Conservation (phyloP, 805 yeast species). For the Ogataea zsoltii region DNA sequence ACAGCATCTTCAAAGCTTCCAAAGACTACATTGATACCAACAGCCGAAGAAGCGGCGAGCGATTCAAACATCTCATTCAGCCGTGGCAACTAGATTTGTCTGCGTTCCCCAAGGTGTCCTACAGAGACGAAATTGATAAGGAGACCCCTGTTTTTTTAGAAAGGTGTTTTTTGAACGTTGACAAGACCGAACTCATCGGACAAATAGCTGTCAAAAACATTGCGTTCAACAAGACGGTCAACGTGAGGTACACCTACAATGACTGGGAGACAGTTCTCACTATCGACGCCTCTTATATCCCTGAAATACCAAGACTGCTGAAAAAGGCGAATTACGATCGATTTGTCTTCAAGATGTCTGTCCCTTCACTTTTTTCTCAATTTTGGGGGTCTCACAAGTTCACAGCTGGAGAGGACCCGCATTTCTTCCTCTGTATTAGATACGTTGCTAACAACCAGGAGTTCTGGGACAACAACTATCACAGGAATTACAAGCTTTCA, state of each 20-base stretch:
- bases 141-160: conserved; percentile 62
- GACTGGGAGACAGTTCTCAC: conserved; percentile 77
- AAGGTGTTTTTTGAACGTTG: conserved; percentile 56
- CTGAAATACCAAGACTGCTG: conserved; percentile 53
- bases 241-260: conserved; percentile 73
- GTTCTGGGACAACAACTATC: conserved; percentile 76
- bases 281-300: conserved; percentile 59
- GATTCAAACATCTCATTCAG: conserved; percentile 24
- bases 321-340: conserved; percentile 62
- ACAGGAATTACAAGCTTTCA: conserved; percentile 56
- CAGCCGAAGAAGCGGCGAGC: conserved; percentile 17
- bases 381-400: conserved; percentile 23
- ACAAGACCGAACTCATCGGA: conserved; percentile 63
- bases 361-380: conserved; percentile 41
- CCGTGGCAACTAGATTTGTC: conserved; percentile 47
- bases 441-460: conserved; percentile 51
- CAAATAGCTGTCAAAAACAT: conserved; percentile 77
- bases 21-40: conserved; percentile 19
- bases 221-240: conserved; percentile 65
- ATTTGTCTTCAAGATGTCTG: conserved; percentile 63
- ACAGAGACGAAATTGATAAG: conserved; percentile 43
- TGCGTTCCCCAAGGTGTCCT: conserved; percentile 47
- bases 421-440: conserved; percentile 52
- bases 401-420: conserved; percentile 26
- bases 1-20: conserved; percentile 18